Base-by-base conservation (phyloP, 495 filamentous ascomycete species). In the Daldinia decipiens region DNA sequence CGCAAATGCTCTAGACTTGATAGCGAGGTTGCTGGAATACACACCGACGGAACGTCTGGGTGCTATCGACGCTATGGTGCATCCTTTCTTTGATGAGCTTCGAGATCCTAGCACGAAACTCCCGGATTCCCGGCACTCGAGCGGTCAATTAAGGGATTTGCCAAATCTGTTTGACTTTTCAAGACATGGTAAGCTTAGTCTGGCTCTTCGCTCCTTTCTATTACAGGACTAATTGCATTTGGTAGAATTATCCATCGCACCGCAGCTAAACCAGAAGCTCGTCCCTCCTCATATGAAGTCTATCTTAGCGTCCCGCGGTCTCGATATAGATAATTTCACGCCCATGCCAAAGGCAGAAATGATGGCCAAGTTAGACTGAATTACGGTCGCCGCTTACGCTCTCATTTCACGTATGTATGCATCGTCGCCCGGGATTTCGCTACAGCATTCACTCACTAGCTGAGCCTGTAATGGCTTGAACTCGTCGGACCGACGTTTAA, bases 81-180 rank as follows among this genome's bases (percentile, higher is more conserved):
- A 99, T 74, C 92, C 96, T 27, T 99, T 99, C 87, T 99, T 99
- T 74, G 95, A 99, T 76, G 96, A 99, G 80, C 86, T 99, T 50
- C 87, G 95, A 60, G 93, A 97, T 71, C 93, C 93, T 5, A 87
- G 82, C 74, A 98, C 94, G 50, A 90, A 88, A 74, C 85, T 99
- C 63, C 95, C 95, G 3, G 96, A 99, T 79, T 98, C 95, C 19
- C 92, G 95, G 71, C 93, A 97, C 80, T 86, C 90, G 34, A 92
- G 89, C 74, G 88, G 90, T 8, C 81, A 89, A 57, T 73, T 87
- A 58, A 91, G 89, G 79, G 95, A 98, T 68, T 82, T 99, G 39
- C 95, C 95, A 7, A 84, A 82, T 36, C 89, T 98, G 50, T 99
- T 98, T 79, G 91, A 99, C 78, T 99, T 98, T 81, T 90, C 92